phyloP scores from a whole-genome alignment of 192 early-diverging fungal species.

The Coemansia biformis region DNA sequence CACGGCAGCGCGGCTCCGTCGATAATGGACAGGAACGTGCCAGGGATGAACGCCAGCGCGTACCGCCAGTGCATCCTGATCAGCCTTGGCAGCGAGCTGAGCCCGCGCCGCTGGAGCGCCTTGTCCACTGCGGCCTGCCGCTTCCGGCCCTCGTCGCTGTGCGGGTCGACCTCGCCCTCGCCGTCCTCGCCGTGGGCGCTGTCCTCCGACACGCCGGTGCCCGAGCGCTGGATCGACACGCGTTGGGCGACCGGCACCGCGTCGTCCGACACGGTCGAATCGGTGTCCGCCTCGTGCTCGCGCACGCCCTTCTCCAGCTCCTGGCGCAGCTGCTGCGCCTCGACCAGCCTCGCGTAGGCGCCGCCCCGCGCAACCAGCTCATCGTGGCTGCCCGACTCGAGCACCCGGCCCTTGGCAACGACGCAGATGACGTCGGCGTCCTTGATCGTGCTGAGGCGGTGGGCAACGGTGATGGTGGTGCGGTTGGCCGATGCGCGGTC shows the following conservation, averaged over 20 bases:
- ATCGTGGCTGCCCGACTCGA: conserved; percentile 74
- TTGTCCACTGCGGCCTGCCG: conserved; percentile 2
- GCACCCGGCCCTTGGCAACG: conserved; percentile 61
- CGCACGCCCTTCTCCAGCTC: conserved; percentile 23
- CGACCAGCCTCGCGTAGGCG: conserved; percentile 50
- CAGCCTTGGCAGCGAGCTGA: conserved; percentile 24
- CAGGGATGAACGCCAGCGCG: conserved; percentile 48
- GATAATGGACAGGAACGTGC: conserved; percentile 56
- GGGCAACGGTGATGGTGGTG: conserved; percentile 88
- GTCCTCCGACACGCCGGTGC: neutral
- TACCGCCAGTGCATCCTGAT: conserved; percentile 46
- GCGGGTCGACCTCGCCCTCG: neutral
- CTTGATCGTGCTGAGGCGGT: conserved; percentile 83
- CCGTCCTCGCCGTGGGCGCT: neutral
- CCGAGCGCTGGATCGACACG: conserved; percentile 8
- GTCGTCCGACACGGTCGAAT: neutral
- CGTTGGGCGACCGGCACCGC: neutral
- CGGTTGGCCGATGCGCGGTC: conserved; percentile 69
- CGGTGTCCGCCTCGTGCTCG: neutral
- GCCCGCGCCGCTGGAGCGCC: conserved; percentile 1
- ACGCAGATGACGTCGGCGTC: conserved; percentile 85
- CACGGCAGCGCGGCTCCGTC: conserved; percentile 73
- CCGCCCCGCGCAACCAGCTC: conserved; percentile 57
- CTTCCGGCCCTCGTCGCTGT: neutral
- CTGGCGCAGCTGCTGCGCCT: conserved; percentile 56